A percentile compares a stretch with the other conserved stretches of the same genome.
Evolutionary conservation across 2,329 filamentous ascomycete genomes (phyloP).

Genomic region (Xylaria multiplex): DNA sequence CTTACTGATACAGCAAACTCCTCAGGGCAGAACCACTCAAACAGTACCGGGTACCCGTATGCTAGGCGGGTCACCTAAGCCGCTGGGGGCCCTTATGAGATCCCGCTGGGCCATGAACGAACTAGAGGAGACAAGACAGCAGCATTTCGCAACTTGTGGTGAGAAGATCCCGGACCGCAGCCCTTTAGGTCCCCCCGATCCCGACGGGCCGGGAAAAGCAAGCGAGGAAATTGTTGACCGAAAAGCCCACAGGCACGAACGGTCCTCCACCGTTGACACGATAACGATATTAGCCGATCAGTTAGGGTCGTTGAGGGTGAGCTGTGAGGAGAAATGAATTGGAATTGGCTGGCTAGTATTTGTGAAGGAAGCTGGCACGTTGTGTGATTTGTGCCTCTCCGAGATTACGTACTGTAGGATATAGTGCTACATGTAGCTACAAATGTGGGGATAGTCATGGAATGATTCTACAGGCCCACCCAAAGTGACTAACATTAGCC

Average conservation of each 20-base stretch:
- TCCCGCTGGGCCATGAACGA: slow-evolving; percentile 16
- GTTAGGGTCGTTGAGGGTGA: slow-evolving; percentile 9
- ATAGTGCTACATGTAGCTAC: no score
- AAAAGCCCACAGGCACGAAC: slow-evolving; percentile 9
- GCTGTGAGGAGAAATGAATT: background rate
- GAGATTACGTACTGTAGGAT: no score
- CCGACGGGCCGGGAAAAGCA: background rate
- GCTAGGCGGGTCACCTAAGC: background rate
- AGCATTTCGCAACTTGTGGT: slow-evolving; percentile 10
- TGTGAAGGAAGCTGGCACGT: no score
- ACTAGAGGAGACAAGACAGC: background rate
- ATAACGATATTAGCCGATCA: slow-evolving; percentile 15
- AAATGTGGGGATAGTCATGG: no score
- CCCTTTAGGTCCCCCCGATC: background rate
- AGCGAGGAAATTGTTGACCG: slow-evolving; percentile 3
- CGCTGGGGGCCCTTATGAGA: background rate
- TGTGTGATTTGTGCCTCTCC: no score
- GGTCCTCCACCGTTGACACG: slow-evolving; percentile 19
- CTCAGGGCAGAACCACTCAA: background rate
- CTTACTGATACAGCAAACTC: no score
- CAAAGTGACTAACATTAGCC: no score
- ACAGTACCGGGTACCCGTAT: background rate
- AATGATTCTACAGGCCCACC: no score
- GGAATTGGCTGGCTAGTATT: no score
- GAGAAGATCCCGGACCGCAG: slow-evolving; percentile 1